phyloP scores from a whole-genome alignment of 768 basidiomycete genomes.

The Russula earlei region DNA sequence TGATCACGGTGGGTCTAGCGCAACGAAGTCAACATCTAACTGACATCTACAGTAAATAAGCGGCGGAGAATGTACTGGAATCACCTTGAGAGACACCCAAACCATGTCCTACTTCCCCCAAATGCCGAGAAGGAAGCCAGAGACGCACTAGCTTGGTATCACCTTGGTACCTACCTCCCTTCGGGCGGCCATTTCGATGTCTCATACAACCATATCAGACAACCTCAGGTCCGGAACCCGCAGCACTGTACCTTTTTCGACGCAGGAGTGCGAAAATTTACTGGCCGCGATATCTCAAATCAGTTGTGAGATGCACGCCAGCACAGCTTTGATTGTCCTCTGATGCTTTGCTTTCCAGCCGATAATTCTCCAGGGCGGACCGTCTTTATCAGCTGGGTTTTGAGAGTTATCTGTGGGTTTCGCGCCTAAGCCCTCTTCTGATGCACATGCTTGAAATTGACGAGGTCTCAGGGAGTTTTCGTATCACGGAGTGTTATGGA shows the following conservation, averaged over 20 bases:
- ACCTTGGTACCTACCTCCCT: slow-evolving; percentile 27
- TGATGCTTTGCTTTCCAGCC: not conserved
- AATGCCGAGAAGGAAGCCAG: slow-evolving; percentile 37
- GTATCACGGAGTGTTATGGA: slow-evolving; percentile 38
- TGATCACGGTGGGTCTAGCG: not conserved
- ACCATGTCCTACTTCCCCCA: slow-evolving; percentile 34
- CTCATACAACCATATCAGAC: slow-evolving; percentile 31
- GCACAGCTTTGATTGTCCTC: not conserved
- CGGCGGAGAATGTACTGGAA: slow-evolving; percentile 43
- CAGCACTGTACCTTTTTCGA: slow-evolving; percentile 45
- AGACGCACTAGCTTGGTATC: slow-evolving; percentile 44
- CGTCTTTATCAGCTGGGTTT: slow-evolving; percentile 40
- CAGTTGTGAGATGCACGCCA: slow-evolving; percentile 6
- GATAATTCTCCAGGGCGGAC: slow-evolving; percentile 33
- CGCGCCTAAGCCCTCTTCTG: not conserved
- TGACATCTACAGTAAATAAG: not conserved
- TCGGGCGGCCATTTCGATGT: not conserved
- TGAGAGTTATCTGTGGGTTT: slow-evolving; percentile 37
- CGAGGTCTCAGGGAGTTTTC: slow-evolving; percentile 30
- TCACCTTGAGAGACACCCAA: slow-evolving; percentile 40
- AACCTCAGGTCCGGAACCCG: slow-evolving; percentile 38
- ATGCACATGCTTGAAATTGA: not conserved
- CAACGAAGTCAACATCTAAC: not conserved
- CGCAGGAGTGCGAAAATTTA: slow-evolving; percentile 43
- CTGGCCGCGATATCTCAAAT: slow-evolving; percentile 25